Evolutionary conservation across 768 basidiomycete species (phyloP), one percentile per base, ranked within the genome.

Genomic region (Phylloporus scabripes): DNA sequence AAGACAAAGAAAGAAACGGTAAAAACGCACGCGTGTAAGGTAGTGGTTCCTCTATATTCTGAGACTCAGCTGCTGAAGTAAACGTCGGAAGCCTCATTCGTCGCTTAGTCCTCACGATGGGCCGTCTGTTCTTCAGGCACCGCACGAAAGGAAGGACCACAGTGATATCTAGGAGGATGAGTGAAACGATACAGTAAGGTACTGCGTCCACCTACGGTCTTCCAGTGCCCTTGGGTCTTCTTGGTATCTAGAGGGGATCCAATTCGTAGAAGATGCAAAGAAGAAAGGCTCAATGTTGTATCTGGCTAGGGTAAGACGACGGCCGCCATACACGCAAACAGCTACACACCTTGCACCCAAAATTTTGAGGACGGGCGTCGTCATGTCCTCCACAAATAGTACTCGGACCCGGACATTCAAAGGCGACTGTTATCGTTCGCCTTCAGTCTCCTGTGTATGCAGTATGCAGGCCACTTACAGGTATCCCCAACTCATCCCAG

Each of bases 271-370:
- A 0, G 71, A 73, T 7, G 72, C 67, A 39, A 72, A 75, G 53
- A 72, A 75, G 52, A 74, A 73, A 0, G 74, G 72, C 52, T 75
- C 73, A 24, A 74, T 54, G 44, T 69, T 66, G 51, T 67, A 72
- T 50, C 74, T 75, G 33, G 7, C 11, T 8, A 4, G 29, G 21
- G 38, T 48, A 8, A 65, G 49, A 55, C 33, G 5, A 1, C 7
- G 9, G 4, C 28, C 17, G 6, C 7, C 2, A 5, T 15, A 17
- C 2, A 31, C 28, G 14, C 7, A n/a, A 32, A 24, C 8, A 3
- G n/a, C 7, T 4, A 55, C 61, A 29, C 24, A 73, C 73, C 53
- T 68, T 14, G 70, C 64, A 42, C 73, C 73, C 3, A 75, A 49
- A 54, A 75, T 75, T 54, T 68, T 59, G 26, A 75, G 54, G 26